Base-by-base conservation (phyloP, 805 yeast genomes). In the Saturnispora quitensis region DNA sequence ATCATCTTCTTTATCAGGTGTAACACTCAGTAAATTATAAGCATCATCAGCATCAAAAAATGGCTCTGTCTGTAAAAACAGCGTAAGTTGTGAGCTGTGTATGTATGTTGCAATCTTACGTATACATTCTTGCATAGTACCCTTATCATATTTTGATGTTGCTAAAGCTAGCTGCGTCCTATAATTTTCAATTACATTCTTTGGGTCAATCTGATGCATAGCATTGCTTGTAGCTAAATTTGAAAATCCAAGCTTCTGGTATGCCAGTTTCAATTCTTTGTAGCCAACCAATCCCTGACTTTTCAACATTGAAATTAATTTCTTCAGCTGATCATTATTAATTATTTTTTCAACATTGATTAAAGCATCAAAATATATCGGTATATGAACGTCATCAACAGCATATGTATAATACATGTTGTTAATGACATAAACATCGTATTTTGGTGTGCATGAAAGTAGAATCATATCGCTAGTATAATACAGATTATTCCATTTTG, bases 1-100 rank as follows among this genome's bases (percentile, higher is more conserved):
- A 55, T 86, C 93, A 61, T 83, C 87, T 53, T 78, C 84, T 13
- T 81, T 78, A 0, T 72, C 66, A 1, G 73, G 71, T 50, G 73
- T 74, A 17, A 79, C 71, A 10, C 76, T 84, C 33, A 85, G 63
- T 1, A 68, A 59, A 0, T 68, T 65, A 57, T 80, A 82, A 0
- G 89, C 86, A 46, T 75, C 74, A 0, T 59, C 60, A 6, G 72
- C 48, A 50, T 65, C 68, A n/a, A 71, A 67, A 50, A 76, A 60
- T 2, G 79, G 80, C 53, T 81, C 82, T 38, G 75, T 68, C 12
- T 68, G 74, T 36, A 77, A 62, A 50, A 62, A 74, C 40, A 63
- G 63, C n/a, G 55, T 55, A 13, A 79, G 54, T 12, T 50, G 55
- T 0, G 56, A 48, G 28, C 79, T 74, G 8, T 66, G 61, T 55